Evolutionary conservation across 2,329 filamentous ascomycete genomes (phyloP).

Genomic region (Cladophialophora yegresii): DNA sequence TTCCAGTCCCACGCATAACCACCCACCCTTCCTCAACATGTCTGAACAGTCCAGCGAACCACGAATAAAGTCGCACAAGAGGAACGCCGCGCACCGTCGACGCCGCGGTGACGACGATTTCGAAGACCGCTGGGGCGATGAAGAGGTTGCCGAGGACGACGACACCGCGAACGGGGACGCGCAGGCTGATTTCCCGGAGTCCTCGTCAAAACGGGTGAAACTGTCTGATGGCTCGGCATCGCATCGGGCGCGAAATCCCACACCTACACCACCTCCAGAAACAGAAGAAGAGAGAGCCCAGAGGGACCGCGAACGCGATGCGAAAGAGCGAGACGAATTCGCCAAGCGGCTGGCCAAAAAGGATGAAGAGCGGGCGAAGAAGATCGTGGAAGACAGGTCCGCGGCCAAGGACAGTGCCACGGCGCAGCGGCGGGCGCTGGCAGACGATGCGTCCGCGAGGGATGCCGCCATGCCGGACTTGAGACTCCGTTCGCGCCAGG

Average conservation of each 20-base stretch:
- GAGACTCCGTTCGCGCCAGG: constrained; percentile 79
- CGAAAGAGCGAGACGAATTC: constrained; percentile 76
- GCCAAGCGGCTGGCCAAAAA: constrained; percentile 72
- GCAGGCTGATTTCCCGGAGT: constrained; percentile 63
- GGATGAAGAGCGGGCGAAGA: constrained; percentile 70
- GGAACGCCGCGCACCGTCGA: constrained; percentile 26
- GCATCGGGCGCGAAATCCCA: constrained; percentile 38
- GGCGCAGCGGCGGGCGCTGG: constrained; percentile 63
- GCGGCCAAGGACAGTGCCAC: constrained; percentile 59
- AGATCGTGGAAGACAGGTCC: constrained; percentile 62
- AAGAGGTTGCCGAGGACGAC: constrained; percentile 59
- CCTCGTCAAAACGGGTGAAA: constrained; percentile 70
- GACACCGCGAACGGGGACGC: constrained; percentile 56
- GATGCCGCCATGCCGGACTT: constrained; percentile 76
- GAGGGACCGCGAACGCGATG: constrained; percentile 63
- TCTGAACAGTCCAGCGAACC: constrained; percentile 30
- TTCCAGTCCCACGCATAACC: background rate
- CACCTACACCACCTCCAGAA: constrained; percentile 42
- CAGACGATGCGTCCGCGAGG: constrained; percentile 67
- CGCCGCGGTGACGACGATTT: constrained; percentile 54
- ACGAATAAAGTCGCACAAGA: constrained; percentile 27
- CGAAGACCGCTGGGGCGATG: constrained; percentile 80
- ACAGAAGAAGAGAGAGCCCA: constrained; percentile 60
- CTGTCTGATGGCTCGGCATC: constrained; percentile 57
- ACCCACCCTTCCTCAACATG: constrained; percentile 19